phyloP scores from a whole-genome alignment of 2,329 filamentous ascomycete species.

The Fusarium solani-melongenae region DNA sequence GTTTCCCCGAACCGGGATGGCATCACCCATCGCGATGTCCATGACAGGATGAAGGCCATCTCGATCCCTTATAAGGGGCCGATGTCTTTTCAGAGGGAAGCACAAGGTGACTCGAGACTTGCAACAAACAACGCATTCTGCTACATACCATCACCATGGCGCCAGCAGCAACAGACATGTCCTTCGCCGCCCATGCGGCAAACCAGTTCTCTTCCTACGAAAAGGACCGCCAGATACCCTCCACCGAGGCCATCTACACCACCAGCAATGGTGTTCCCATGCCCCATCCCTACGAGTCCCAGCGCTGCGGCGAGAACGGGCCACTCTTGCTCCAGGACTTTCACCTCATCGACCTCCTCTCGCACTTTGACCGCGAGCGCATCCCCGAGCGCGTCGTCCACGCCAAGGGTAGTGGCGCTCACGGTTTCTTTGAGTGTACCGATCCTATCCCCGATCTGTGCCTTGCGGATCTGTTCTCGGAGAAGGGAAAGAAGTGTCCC shows the following conservation, averaged over 20 bases:
- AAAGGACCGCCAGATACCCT: conserved; percentile 52
- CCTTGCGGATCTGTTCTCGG: conserved; percentile 63
- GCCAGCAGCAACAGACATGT: conserved; percentile 46
- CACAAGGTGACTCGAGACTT: background rate
- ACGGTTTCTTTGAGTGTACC: conserved; percentile 63
- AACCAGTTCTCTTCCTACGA: conserved; percentile 53
- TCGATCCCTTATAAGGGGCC: background rate
- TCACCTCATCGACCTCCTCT: conserved; percentile 70
- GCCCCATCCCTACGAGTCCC: conserved; percentile 67
- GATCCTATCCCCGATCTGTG: conserved; percentile 65
- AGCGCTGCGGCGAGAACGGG: conserved; percentile 67
- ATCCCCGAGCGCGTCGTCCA: conserved; percentile 72
- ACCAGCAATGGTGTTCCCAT: conserved; percentile 67
- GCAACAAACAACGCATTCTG: background rate
- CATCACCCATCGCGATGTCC: background rate
- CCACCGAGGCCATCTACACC: conserved; percentile 60
- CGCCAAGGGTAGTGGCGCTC: conserved; percentile 68
- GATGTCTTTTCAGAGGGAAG: background rate
- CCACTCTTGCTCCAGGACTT: conserved; percentile 69
- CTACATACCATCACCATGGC: conserved; percentile 30
- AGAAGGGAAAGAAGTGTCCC: conserved; percentile 76
- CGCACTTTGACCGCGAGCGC: conserved; percentile 70
- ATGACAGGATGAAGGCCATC: background rate
- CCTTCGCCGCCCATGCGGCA: conserved; percentile 51
- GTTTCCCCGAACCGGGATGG: background rate